These are phyloP conservation scores for Ophiostoma himal-ulmi DNA, from an alignment of 2,329 filamentous ascomycete genomes.

Conservation along the genomic window DNA sequence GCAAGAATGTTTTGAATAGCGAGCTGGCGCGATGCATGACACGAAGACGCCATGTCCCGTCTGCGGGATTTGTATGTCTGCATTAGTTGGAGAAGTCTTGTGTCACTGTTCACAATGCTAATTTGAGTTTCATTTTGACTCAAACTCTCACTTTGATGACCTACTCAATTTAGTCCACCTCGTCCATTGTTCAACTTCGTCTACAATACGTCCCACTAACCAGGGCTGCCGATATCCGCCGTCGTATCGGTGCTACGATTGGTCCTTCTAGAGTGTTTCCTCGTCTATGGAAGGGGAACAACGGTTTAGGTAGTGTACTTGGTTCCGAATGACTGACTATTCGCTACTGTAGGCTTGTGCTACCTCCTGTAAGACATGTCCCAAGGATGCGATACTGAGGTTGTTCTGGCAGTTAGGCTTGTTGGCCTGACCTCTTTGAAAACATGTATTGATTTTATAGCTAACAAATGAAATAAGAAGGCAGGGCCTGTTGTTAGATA, in stretches of 20 bases:
- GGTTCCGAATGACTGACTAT: neutral
- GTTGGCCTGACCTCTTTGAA: neutral
- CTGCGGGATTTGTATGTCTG: constrained; percentile 1
- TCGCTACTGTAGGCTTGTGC: neutral
- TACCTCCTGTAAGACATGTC: neutral
- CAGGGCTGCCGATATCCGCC: constrained; percentile 7
- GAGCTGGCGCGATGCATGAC: neutral
- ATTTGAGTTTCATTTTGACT: neutral
- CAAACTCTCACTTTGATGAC: too few relatives aligned
- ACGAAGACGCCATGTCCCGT: constrained; percentile 6
- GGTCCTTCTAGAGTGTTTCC: neutral
- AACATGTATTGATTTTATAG: neutral
- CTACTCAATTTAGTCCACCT: neutral
- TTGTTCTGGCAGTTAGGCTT: neutral
- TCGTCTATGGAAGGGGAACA: neutral
- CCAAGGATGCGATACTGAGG: neutral
- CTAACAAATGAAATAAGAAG: neutral
- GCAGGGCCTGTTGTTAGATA: neutral
- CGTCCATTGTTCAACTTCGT: neutral
- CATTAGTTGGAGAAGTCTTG: neutral
- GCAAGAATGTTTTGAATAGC: neutral
- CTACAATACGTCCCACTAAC: neutral
- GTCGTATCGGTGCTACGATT: constrained; percentile 1
- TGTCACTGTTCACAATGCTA: neutral
- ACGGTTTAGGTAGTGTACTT: neutral